These are phyloP conservation scores for Monilinia aucupariae DNA, from an alignment of 2,329 filamentous ascomycete species.

Conservation along the genomic window DNA sequence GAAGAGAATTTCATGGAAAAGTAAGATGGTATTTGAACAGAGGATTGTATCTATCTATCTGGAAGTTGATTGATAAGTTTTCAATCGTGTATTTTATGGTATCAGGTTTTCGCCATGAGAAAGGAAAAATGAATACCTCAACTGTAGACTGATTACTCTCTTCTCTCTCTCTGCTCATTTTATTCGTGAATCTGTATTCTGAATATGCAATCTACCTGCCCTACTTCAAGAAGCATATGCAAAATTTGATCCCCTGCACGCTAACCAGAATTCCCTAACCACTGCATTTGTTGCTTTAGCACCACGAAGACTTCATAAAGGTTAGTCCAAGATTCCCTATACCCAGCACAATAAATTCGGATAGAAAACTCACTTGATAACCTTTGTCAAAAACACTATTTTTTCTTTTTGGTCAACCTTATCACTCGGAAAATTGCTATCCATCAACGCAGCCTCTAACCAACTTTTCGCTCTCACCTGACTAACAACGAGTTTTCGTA, in stretches of 20 bases:
- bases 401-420: slow-evolving; percentile 57
- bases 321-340: not conserved
- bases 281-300: slow-evolving; percentile 59
- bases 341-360: not conserved
- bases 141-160: not conserved
- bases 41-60: not conserved
- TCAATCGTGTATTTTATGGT: not conserved
- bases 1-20: slow-evolving; percentile 44
- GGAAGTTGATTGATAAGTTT: not conserved
- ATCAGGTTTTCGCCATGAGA: not conserved
- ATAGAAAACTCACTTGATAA: slow-evolving; percentile 49
- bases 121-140: not conserved
- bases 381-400: slow-evolving; percentile 57
- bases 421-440: slow-evolving; percentile 48
- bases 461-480: slow-evolving; percentile 53
- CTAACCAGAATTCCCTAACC: slow-evolving; percentile 68
- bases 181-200: not conserved
- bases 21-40: not conserved
- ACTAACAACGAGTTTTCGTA: slow-evolving; percentile 60
- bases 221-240: slow-evolving; percentile 47
- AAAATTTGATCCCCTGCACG: slow-evolving; percentile 55
- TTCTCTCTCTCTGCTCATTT: too few species aligned
- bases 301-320: slow-evolving; percentile 51
- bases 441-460: slow-evolving; percentile 55
- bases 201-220: not conserved